These are phyloP conservation scores for Albifimbria verrucaria DNA, from an alignment of 2,329 filamentous ascomycete species.

Conservation along the genomic window DNA sequence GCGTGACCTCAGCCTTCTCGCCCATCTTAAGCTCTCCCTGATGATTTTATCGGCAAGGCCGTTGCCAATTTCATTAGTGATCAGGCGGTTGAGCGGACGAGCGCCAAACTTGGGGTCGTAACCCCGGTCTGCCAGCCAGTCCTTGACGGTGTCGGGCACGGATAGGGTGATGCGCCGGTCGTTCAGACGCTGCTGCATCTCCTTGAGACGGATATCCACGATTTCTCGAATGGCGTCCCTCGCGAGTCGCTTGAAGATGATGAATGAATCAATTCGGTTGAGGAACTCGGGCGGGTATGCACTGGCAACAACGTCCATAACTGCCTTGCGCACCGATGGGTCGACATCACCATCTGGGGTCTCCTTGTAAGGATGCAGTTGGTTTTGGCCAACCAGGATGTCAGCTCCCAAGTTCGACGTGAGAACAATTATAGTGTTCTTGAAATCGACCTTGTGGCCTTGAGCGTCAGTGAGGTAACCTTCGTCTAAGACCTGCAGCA, in stretches of 20 bases:
- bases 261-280: slow-evolving; percentile 95
- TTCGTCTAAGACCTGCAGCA: slow-evolving; percentile 93
- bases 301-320: slow-evolving; percentile 81
- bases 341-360: slow-evolving; percentile 66
- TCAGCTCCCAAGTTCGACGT: slow-evolving; percentile 94
- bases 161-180: slow-evolving; percentile 78
- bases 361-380: slow-evolving; percentile 60
- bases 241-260: slow-evolving; percentile 87
- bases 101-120: slow-evolving; percentile 93
- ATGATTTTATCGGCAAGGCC: slow-evolving; percentile 89
- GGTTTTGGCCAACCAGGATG: slow-evolving; percentile 76
- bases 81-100: slow-evolving; percentile 84
- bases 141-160: slow-evolving; percentile 68
- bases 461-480: slow-evolving; percentile 94
- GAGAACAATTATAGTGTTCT: slow-evolving; percentile 93
- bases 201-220: slow-evolving; percentile 83
- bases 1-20: slow-evolving; percentile 66
- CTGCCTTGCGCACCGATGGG: slow-evolving; percentile 68
- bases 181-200: slow-evolving; percentile 78
- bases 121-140: slow-evolving; percentile 84
- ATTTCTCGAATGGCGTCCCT: slow-evolving; percentile 79
- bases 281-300: slow-evolving; percentile 88
- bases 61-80: slow-evolving; percentile 87
- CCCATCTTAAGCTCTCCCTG: slow-evolving; percentile 72
- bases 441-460: slow-evolving; percentile 94